A percentile compares a stretch with the other conserved stretches of the same genome.
These are phyloP conservation scores for Aspergillus arachidicola DNA, from an alignment of 2,329 filamentous ascomycete species.

Conservation along the genomic window DNA sequence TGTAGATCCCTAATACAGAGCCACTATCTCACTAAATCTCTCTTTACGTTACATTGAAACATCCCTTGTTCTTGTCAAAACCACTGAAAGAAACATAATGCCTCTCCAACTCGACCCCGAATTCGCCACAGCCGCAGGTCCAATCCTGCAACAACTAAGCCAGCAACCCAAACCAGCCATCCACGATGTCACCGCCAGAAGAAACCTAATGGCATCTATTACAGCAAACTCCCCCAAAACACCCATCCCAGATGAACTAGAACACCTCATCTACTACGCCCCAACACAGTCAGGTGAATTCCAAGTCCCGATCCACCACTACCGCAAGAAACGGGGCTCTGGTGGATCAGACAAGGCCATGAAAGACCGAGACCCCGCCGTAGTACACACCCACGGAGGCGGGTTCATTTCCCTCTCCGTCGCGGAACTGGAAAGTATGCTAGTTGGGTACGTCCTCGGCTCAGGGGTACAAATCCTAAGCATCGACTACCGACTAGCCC, in stretches of 20 bases:
- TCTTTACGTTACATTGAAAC: not conserved
- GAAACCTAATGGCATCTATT: not conserved
- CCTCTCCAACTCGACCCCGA: slow-evolving; percentile 20
- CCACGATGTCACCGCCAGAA: not conserved
- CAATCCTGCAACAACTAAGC: slow-evolving; percentile 10
- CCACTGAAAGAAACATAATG: not conserved
- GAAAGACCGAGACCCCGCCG: slow-evolving; percentile 27
- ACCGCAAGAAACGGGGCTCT: slow-evolving; percentile 3
- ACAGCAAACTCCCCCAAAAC: not conserved
- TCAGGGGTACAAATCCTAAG: slow-evolving; percentile 38
- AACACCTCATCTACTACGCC: slow-evolving; percentile 13
- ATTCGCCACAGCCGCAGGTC: slow-evolving; percentile 13
- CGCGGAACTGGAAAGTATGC: slow-evolving; percentile 23
- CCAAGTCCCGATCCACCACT: slow-evolving; percentile 17
- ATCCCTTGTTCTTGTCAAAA: too few species aligned
- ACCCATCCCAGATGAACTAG: slow-evolving; percentile 13
- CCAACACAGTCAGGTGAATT: slow-evolving; percentile 3
- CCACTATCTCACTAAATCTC: not conserved
- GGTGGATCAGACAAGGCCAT: not conserved
- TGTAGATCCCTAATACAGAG: not conserved
- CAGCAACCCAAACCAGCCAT: slow-evolving; percentile 1
- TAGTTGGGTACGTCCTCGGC: slow-evolving; percentile 28
- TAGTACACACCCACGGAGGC: slow-evolving; percentile 47
- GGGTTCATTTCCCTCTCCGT: slow-evolving; percentile 40
- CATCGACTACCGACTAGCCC: slow-evolving; percentile 49